Evolutionary conservation across 75 land plant species (phyloP).

Genomic region (Pinus albicaulis): DNA sequence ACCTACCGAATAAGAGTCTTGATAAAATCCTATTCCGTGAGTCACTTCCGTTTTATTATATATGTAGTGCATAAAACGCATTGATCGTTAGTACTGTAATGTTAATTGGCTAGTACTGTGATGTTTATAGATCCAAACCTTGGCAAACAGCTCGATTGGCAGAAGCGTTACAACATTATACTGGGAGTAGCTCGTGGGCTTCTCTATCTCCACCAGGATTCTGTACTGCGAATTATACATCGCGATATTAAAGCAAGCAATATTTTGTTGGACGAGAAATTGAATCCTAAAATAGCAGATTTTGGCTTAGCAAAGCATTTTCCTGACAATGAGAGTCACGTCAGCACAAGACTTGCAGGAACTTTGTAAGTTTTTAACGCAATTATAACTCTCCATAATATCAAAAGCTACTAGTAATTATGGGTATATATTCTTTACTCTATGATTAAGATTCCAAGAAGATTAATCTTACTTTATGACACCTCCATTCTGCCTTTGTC

Average conservation of each 20-base stretch:
- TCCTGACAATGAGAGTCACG: conserved; percentile 19
- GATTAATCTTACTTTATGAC: too few species aligned
- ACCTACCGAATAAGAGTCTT: too few species aligned
- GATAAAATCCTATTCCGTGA: too few species aligned
- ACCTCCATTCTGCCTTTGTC: too few species aligned
- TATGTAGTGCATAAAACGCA: too few species aligned
- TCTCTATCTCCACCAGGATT: conserved; percentile 4
- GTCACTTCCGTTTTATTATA: too few species aligned
- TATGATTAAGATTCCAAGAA: too few species aligned
- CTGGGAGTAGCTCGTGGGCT: conserved; percentile 9
- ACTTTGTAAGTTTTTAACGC: conserved; percentile 8
- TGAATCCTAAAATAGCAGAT: conserved; percentile 28
- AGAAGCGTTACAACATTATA: conserved; percentile 6
- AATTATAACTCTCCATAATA: background rate
- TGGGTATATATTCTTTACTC: too few species aligned
- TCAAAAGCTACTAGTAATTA: too few species aligned
- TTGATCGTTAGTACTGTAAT: too few species aligned
- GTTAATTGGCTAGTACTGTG: too few species aligned
- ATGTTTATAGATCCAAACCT: conserved; percentile 2
- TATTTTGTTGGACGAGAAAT: conserved; percentile 19
- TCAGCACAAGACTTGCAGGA: conserved; percentile 26
- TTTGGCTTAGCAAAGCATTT: conserved; percentile 31
- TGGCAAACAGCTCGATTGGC: conserved; percentile 1
- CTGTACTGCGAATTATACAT: conserved; percentile 1
- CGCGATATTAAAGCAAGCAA: conserved; percentile 22